A percentile compares a stretch with the other conserved stretches of the same genome.
These are phyloP conservation scores for Polysphondylium violaceum DNA, from an alignment of 78 protist species.

Conservation along the genomic window DNA sequence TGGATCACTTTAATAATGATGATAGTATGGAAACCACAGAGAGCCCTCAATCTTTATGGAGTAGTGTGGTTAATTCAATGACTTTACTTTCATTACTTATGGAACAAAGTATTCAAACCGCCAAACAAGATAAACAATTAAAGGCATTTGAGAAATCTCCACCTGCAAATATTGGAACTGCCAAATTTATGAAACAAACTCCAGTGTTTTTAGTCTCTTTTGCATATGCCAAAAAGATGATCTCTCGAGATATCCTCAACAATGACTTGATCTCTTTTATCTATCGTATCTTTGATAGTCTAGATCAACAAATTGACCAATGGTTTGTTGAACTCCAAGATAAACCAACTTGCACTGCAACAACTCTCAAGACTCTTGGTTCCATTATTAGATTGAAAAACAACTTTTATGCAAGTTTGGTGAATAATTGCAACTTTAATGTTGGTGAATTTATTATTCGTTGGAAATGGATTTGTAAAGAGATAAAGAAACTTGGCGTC, in stretches of 20 bases:
- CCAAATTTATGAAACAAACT: neutral
- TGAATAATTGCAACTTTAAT: slow-evolving; percentile 10
- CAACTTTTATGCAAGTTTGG: slow-evolving; percentile 30
- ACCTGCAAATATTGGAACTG: neutral
- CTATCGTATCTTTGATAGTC: slow-evolving; percentile 32
- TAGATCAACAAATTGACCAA: slow-evolving; percentile 45
- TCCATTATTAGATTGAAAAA: slow-evolving; percentile 11
- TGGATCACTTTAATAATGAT: neutral
- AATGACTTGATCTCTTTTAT: slow-evolving; percentile 15
- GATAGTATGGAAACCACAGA: slow-evolving; percentile 2
- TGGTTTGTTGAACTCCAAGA: slow-evolving; percentile 22
- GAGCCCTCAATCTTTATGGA: too few species aligned
- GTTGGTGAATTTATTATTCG: slow-evolving; percentile 58
- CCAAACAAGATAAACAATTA: slow-evolving; percentile 12
- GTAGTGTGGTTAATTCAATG: too few species aligned
- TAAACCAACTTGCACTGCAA: neutral
- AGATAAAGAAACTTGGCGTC: neutral
- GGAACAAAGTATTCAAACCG: neutral
- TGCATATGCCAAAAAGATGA: slow-evolving; percentile 5
- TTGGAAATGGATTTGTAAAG: slow-evolving; percentile 73
- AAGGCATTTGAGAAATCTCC: neutral
- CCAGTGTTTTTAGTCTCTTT: slow-evolving; percentile 18
- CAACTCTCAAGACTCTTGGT: neutral
- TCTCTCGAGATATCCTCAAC: slow-evolving; percentile 18
- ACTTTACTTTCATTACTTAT: neutral